These are phyloP conservation scores for Rhodotorula sphaerocarpa DNA, from an alignment of 768 basidiomycete genomes.

Conservation along the genomic window DNA sequence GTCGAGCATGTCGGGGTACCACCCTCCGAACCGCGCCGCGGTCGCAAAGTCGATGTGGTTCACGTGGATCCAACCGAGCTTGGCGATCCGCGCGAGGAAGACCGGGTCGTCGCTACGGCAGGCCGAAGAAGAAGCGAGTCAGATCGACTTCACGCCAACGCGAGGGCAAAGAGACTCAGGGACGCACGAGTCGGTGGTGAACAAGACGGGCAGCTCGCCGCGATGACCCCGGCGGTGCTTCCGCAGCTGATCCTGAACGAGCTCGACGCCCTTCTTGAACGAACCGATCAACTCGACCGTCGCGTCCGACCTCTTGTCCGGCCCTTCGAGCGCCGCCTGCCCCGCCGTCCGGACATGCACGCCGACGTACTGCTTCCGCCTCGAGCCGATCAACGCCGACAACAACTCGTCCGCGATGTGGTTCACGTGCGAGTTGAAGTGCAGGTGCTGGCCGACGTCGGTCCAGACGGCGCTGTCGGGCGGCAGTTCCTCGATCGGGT, in stretches of 20 bases:
- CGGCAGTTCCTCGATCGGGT: slow-evolving; percentile 26
- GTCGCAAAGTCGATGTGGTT: background rate
- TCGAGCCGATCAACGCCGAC: slow-evolving; percentile 21
- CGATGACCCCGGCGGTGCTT: background rate
- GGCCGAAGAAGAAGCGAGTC: background rate
- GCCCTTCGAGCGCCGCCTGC: too few species aligned
- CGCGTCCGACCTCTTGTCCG: too few species aligned
- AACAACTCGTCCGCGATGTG: slow-evolving; percentile 30
- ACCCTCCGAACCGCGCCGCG: slow-evolving; percentile 10
- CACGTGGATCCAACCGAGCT: slow-evolving; percentile 18
- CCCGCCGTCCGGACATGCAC: slow-evolving; percentile 25
- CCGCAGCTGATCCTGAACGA: slow-evolving; percentile 9
- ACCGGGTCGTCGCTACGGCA: slow-evolving; percentile 31
- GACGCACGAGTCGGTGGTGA: slow-evolving; percentile 25
- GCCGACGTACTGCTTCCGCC: slow-evolving; percentile 22
- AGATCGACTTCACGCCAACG: background rate
- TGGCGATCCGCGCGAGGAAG: slow-evolving; percentile 14
- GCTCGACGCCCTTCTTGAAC: slow-evolving; percentile 14
- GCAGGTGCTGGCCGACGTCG: slow-evolving; percentile 16
- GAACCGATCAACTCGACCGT: slow-evolving; percentile 10
- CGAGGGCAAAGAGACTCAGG: background rate
- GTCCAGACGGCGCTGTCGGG: slow-evolving; percentile 31
- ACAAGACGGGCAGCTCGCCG: slow-evolving; percentile 8
- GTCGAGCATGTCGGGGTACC: slow-evolving; percentile 21
- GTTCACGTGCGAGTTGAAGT: slow-evolving; percentile 28